Evolutionary conservation across 2,329 filamentous ascomycete species (phyloP), one percentile per base, ranked within the genome.

Genomic region (Fusarium sp.): DNA sequence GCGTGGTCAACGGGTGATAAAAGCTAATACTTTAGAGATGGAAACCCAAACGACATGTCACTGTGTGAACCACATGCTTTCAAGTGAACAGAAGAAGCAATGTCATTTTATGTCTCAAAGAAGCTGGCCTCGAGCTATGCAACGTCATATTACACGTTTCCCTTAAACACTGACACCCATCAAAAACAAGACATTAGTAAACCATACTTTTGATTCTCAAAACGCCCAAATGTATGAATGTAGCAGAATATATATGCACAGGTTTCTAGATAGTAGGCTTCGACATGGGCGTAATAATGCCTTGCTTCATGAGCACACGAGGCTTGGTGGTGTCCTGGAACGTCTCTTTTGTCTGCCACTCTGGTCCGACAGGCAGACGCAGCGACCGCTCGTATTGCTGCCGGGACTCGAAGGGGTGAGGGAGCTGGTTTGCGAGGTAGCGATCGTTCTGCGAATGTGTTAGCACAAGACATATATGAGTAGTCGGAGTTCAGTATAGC

Each of bases 301-400:
- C 96, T 81, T 94, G 92, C 84, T 97, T 97, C 78, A 97, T 83
- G 78, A 98, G 84, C 70, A 98, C 87, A 73, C 93, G 88, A 60
- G 96, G 96, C 86, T 95, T 97, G 62, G 92, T 97, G 64, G 88
- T 88, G 72, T 91, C 88, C 83, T 98, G 94, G 85, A 96, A 96
- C 15, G 92, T 93, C 82, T 93, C 89, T 86, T 97, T 97, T n/a
- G 95, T 98, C 71, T 90, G 89, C 94, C 95, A 99, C 80, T 99
- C 95, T 17, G 92, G 93, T 2, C 96, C 96, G 63, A 98, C 88
- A 2, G 96, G 96, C 70, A 97, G 81, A 43, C 95, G 86, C 60
- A 98, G 82, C 68, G 91, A 92, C 50, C 95, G 85, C 83, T 99
- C 96, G 80, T 98, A 98, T 83, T 97, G 94, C 75, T 92, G 87